Conservation (phyloP, 1,139 yeast species). For the Sugiyamaella sp. region DNA sequence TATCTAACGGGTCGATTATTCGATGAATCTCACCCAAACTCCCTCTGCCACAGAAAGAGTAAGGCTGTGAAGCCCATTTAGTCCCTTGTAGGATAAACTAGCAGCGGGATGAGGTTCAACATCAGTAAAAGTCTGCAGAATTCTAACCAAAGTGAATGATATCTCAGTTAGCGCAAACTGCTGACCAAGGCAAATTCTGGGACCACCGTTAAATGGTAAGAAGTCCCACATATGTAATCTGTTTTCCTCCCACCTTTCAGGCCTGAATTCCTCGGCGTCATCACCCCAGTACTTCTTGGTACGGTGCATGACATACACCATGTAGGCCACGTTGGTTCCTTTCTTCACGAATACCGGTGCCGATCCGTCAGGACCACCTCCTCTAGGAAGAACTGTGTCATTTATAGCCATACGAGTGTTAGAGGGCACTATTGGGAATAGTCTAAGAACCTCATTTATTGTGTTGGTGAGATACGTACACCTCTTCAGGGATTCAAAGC, state of each 20-base stretch:
- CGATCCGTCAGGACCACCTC: constrained; percentile 53
- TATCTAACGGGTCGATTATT: neutral
- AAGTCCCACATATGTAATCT: constrained; percentile 49
- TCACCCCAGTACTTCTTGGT: constrained; percentile 51
- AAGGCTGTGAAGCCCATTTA: constrained; percentile 15
- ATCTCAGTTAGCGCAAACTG: constrained; percentile 63
- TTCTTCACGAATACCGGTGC: constrained; percentile 52
- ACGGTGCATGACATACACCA: constrained; percentile 53
- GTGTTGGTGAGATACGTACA: constrained; percentile 53
- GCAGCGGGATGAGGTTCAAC: constrained; percentile 17
- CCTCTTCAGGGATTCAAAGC: constrained; percentile 55
- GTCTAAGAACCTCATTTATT: constrained; percentile 54
- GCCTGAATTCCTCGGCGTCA: constrained; percentile 52
- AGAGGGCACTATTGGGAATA: constrained; percentile 60
- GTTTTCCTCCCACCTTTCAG: constrained; percentile 52
- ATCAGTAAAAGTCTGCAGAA: constrained; percentile 42
- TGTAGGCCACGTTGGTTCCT: constrained; percentile 52
- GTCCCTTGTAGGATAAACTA: neutral
- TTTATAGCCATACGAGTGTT: constrained; percentile 52
- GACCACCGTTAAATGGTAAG: constrained; percentile 63
- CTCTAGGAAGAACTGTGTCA: constrained; percentile 55
- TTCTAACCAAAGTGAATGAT: constrained; percentile 50
- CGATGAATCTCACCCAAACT: constrained; percentile 22
- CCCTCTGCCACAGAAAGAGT: constrained; percentile 29
- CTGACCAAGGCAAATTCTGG: constrained; percentile 62